Percentiles rank a stretch among this genome's conserved stretches.
Conservation (phyloP, 2,329 filamentous ascomycete species). For the Hymenoscyphus fructigenus region DNA sequence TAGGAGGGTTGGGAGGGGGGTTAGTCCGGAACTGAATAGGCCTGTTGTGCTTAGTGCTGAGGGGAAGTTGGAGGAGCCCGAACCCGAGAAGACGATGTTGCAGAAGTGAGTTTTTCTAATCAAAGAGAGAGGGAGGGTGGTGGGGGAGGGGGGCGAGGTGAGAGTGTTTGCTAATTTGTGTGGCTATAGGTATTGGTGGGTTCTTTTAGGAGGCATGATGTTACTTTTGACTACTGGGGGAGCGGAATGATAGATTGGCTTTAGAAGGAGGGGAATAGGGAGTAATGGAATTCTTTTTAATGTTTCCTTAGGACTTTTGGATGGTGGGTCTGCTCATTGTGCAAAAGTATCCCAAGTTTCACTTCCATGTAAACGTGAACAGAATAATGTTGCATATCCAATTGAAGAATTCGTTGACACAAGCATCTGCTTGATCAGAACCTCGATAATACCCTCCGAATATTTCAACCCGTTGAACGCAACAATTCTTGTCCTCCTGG, state of each 20-base stretch:
- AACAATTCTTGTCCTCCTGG: too few species aligned
- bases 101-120: conserved; percentile 58
- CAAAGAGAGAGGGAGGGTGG: too few species aligned
- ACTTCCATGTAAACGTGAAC: too few species aligned
- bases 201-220: conserved; percentile 53
- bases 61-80: conserved; percentile 55
- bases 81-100: conserved; percentile 62
- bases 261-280: not conserved
- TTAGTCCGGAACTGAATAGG: conserved; percentile 60
- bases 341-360: too few species aligned
- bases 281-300: not conserved
- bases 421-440: too few species aligned
- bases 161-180: conserved; percentile 1
- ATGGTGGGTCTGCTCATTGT: too few species aligned
- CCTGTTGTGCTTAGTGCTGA: conserved; percentile 61
- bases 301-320: too few species aligned
- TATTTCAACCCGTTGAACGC: too few species aligned
- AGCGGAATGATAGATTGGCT: conserved; percentile 38
- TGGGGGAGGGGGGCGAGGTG: not conserved
- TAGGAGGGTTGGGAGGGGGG: conserved; percentile 47
- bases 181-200: conserved; percentile 58
- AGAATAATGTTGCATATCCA: too few species aligned
- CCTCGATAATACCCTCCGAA: too few species aligned
- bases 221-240: conserved; percentile 52
- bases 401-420: too few species aligned